phyloP scores from a whole-genome alignment of 176 grass and related monocot species.

The Phyllostachys edulis region DNA sequence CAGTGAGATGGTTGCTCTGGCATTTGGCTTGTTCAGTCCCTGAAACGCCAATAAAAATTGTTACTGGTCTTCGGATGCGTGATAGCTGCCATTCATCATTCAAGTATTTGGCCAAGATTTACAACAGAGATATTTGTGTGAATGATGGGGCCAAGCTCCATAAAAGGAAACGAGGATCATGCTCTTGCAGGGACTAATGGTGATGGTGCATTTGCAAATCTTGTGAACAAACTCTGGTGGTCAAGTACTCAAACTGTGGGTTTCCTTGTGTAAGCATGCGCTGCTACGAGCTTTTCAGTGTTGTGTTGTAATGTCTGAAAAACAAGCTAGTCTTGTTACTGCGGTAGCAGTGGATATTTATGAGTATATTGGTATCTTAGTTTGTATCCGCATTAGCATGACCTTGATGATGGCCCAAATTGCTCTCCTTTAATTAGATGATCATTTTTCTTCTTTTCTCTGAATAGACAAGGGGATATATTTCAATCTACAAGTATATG shows the following conservation, averaged over 20 bases:
- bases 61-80: background rate
- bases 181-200: conserved; percentile 42
- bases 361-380: no score
- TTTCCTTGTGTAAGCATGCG: background rate
- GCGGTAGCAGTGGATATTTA: no score
- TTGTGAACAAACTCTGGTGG: background rate
- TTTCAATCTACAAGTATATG: no score
- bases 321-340: no score
- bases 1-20: conserved; percentile 35
- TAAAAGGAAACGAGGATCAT: conserved; percentile 24
- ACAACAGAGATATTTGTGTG: conserved; percentile 20
- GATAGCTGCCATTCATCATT: conserved; percentile 22
- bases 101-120: conserved; percentile 35
- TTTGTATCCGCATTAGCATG: no score
- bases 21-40: conserved; percentile 29
- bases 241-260: background rate
- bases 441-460: no score
- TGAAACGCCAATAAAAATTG: conserved; percentile 30
- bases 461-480: no score
- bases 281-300: no score
- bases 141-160: conserved; percentile 37
- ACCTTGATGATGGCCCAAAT: no score
- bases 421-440: no score
- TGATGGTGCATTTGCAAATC: conserved; percentile 20
- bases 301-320: no score